Evolutionary conservation across 768 basidiomycete genomes (phyloP).

Genomic region (Boletellus ananas): DNA sequence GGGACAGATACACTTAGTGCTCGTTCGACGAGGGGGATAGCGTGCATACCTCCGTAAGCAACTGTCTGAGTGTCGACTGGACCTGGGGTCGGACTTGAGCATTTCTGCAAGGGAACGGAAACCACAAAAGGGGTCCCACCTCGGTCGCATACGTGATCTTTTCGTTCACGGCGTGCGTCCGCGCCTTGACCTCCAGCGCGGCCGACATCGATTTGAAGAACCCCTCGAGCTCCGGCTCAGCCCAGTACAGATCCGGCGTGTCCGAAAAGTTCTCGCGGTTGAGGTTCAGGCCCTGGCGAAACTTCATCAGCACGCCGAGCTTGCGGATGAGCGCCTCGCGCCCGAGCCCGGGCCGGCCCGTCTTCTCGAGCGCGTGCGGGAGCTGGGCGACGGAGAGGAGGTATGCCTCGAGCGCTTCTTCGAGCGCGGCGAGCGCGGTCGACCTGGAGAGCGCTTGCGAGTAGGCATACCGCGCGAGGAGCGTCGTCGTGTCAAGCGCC

Average conservation of each 20-base stretch:
- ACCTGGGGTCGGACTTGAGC: constrained; percentile 39
- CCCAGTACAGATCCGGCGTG: constrained; percentile 92
- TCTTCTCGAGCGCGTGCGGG: constrained; percentile 70
- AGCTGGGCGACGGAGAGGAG: constrained; percentile 77
- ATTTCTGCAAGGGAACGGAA: background rate
- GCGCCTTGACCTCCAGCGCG: constrained; percentile 81
- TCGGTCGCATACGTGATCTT: constrained; percentile 91
- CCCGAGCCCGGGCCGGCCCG: constrained; percentile 79
- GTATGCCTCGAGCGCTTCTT: constrained; percentile 78
- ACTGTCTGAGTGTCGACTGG: constrained; percentile 84
- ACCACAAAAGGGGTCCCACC: constrained; percentile 26
- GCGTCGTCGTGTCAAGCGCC: constrained; percentile 63
- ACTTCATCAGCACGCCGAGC: constrained; percentile 86
- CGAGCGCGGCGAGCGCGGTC: constrained; percentile 82
- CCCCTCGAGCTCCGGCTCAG: constrained; percentile 85
- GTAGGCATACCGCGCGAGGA: constrained; percentile 86
- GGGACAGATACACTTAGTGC: constrained; percentile 1
- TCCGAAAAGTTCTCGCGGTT: constrained; percentile 87
- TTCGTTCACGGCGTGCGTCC: constrained; percentile 81
- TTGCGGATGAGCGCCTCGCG: constrained; percentile 86
- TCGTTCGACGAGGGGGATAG: background rate
- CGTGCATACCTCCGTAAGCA: constrained; percentile 68
- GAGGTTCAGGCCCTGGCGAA: constrained; percentile 88
- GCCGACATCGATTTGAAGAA: constrained; percentile 82
- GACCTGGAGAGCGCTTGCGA: constrained; percentile 90